phyloP scores from a whole-genome alignment of 2,329 filamentous ascomycete genomes.

The Trichoderma hamatum region DNA sequence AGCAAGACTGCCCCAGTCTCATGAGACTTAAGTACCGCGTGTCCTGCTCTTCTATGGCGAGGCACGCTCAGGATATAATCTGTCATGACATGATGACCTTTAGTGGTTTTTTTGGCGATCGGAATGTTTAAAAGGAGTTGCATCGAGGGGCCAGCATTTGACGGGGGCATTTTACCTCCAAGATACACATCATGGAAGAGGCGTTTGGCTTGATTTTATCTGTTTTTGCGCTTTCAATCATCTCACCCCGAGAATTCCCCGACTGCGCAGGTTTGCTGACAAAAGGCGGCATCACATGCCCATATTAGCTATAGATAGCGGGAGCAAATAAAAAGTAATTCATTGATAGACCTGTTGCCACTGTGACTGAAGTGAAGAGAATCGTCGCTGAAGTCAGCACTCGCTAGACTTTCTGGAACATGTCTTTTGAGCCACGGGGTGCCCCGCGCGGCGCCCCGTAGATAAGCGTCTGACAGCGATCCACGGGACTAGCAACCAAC shows the following conservation, averaged over 20 bases:
- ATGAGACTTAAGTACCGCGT: constrained; percentile 20
- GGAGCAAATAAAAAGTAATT: constrained; percentile 3
- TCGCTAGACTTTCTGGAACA: background rate
- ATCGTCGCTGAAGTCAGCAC: background rate
- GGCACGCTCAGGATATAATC: background rate
- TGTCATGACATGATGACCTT: constrained; percentile 21
- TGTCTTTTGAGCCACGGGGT: background rate
- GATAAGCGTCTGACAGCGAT: constrained; percentile 16
- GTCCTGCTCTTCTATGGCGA: background rate
- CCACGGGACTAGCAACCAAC: background rate
- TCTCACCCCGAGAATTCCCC: constrained; percentile 11
- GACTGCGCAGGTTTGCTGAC: background rate
- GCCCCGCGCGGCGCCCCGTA: constrained; percentile 19
- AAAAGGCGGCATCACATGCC: constrained; percentile 7
- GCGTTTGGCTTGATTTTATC: constrained; percentile 15
- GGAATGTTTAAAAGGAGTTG: constrained; percentile 20
- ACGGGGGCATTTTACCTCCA: background rate
- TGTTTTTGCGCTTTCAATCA: background rate
- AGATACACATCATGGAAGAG: constrained; percentile 23
- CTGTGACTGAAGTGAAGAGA: background rate
- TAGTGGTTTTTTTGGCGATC: constrained; percentile 17
- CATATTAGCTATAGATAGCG: constrained; percentile 9
- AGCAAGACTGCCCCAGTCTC: constrained; percentile 48
- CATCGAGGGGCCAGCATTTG: constrained; percentile 7
- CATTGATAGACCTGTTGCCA: background rate